Percentiles rank a stretch among this genome's conserved stretches.
Conservation (phyloP, 345 rosid species). For the Eutrema heterophyllum region DNA sequence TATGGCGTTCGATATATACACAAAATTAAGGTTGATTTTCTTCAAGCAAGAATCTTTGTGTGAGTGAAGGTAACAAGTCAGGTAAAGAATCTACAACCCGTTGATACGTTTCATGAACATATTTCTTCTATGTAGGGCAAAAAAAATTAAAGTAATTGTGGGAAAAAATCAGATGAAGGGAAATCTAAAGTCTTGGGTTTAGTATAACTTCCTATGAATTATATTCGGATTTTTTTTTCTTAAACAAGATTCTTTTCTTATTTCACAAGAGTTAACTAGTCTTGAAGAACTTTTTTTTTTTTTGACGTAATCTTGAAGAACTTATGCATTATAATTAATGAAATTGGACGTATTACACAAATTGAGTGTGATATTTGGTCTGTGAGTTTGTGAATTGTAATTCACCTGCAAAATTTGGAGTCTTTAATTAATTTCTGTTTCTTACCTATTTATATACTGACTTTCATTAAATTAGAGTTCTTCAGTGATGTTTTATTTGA, state of each 20-base stretch:
- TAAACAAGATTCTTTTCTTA: conserved; percentile 20
- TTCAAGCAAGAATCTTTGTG: conserved; percentile 26
- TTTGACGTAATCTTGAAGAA: conserved; percentile 13
- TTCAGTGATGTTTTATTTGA: conserved; percentile 2
- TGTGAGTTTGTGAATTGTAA: background rate
- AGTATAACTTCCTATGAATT: conserved; percentile 1
- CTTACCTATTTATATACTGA: background rate
- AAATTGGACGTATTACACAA: conserved; percentile 15
- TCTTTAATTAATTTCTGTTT: conserved; percentile 10
- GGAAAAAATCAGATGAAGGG: background rate
- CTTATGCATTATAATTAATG: conserved; percentile 6
- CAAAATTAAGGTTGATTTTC: background rate
- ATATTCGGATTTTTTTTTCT: background rate
- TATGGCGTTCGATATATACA: conserved; percentile 20
- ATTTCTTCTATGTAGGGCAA: background rate
- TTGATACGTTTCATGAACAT: conserved; percentile 19
- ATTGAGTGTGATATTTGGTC: conserved; percentile 11
- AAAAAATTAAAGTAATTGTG: background rate
- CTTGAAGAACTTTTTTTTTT: conserved; percentile 8
- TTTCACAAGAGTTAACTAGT: conserved; percentile 10
- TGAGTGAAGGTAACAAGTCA: conserved; percentile 15
- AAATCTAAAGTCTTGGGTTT: conserved; percentile 25
- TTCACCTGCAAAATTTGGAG: background rate
- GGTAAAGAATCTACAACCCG: conserved; percentile 27
- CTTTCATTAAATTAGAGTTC: background rate